phyloP scores from a whole-genome alignment of 2,329 filamentous ascomycete genomes.

The Colletotrichum sp. region DNA sequence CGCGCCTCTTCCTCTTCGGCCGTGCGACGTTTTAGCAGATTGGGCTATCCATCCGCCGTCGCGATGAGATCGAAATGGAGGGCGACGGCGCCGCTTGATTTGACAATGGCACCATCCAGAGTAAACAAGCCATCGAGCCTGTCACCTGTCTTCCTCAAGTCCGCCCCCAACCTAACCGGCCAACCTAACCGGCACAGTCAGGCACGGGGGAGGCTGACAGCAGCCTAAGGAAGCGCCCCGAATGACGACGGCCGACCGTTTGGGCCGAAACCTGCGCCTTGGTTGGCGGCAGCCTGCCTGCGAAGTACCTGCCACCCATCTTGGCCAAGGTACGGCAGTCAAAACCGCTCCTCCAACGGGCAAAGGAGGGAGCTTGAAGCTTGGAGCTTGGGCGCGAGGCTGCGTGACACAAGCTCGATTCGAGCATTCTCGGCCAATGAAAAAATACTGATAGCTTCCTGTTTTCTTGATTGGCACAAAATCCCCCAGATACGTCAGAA shows the following conservation, averaged over 20 bases:
- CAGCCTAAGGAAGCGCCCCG: conserved; percentile 25
- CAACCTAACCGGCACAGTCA: conserved; percentile 13
- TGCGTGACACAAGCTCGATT: conserved; percentile 8
- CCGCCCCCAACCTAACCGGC: neutral
- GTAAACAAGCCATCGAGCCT: conserved; percentile 17
- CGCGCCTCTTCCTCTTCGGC: neutral
- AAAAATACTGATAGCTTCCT: neutral
- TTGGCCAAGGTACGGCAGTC: neutral
- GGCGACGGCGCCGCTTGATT: conserved; percentile 31
- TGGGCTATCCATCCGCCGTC: conserved; percentile 23
- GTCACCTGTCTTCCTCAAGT: conserved; percentile 9
- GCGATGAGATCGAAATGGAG: conserved; percentile 31
- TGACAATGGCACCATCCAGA: conserved; percentile 33
- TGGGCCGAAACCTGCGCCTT: conserved; percentile 14
- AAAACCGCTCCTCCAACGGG: neutral
- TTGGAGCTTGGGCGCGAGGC: conserved; percentile 11
- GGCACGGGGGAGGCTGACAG: conserved; percentile 32
- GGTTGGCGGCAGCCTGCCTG: neutral
- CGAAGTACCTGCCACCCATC: neutral
- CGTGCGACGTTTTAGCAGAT: neutral
- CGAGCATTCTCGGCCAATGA: neutral
- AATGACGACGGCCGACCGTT: neutral
- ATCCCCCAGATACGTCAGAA: neutral
- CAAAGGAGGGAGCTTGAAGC: neutral
- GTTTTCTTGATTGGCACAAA: conserved; percentile 12